Conservation (phyloP, 768 basidiomycete genomes). For the Leccinum variicolor region DNA sequence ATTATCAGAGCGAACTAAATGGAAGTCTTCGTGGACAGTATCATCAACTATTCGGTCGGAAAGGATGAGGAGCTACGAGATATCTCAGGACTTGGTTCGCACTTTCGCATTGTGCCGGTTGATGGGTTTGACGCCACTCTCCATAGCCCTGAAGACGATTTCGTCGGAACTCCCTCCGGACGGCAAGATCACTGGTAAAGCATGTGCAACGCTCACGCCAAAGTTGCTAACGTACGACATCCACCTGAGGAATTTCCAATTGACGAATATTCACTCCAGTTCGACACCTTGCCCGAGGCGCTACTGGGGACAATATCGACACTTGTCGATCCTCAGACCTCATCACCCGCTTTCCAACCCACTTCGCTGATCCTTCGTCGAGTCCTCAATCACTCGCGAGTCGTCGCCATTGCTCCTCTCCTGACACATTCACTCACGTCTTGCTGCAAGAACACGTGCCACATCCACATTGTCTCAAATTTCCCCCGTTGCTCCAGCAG, state of each 20-base stretch:
- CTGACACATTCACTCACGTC: no score
- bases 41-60: constrained; percentile 81
- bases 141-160: constrained; percentile 87
- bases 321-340: constrained; percentile 64
- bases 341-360: constrained; percentile 76
- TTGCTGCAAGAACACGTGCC: constrained; percentile 90
- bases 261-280: constrained; percentile 34
- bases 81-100: constrained; percentile 84
- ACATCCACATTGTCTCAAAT: constrained; percentile 85
- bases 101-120: not conserved
- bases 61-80: constrained; percentile 93
- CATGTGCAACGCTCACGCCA: constrained; percentile 81
- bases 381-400: constrained; percentile 45
- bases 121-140: constrained; percentile 4
- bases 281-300: constrained; percentile 71
- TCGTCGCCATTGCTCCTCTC: constrained; percentile 65
- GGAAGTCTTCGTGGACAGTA: constrained; percentile 83
- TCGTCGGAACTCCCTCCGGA: constrained; percentile 85
- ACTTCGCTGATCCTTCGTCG: constrained; percentile 53
- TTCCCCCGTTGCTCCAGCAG: constrained; percentile 65
- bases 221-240: constrained; percentile 66
- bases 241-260: not conserved
- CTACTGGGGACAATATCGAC: constrained; percentile 81
- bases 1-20: constrained; percentile 79
- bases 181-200: constrained; percentile 72